phyloP scores from a whole-genome alignment of 305 asterid species.

The Lippia alba region DNA sequence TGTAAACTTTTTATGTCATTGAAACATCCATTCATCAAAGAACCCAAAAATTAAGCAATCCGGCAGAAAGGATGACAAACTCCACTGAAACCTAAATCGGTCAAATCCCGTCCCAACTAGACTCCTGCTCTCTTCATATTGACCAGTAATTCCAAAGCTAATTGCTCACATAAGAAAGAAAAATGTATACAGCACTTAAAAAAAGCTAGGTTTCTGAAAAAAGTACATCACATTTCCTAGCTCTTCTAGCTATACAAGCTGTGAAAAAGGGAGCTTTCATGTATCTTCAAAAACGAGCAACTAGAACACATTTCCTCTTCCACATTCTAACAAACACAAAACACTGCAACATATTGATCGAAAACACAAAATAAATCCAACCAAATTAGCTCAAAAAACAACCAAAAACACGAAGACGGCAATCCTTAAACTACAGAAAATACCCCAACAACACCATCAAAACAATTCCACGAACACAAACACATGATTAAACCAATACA shows the following conservation, averaged over 20 bases:
- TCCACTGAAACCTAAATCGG: not conserved
- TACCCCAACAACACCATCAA: slow-evolving; percentile 5
- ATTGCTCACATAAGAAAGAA: slow-evolving; percentile 6
- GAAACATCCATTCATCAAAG: no score
- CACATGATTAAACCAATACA: slow-evolving; percentile 8
- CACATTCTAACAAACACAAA: slow-evolving; percentile 9
- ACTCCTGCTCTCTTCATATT: not conserved
- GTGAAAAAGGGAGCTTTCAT: slow-evolving; percentile 20
- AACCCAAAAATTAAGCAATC: not conserved
- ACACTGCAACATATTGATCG: slow-evolving; percentile 14
- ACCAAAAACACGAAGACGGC: slow-evolving; percentile 14
- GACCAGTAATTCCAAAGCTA: not conserved
- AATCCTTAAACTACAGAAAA: slow-evolving; percentile 14
- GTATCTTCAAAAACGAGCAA: slow-evolving; percentile 9
- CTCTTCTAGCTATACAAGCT: slow-evolving; percentile 11
- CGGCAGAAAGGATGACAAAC: not conserved
- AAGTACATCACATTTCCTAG: not conserved
- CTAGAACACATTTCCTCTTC: not conserved
- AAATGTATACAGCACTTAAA: not conserved
- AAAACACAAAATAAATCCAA: slow-evolving; percentile 22
- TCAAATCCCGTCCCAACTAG: not conserved
- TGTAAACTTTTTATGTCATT: not conserved
- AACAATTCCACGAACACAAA: slow-evolving; percentile 3
- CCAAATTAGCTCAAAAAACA: slow-evolving; percentile 12
- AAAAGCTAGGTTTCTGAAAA: not conserved